These are phyloP conservation scores for Cenchrus americanus DNA, from an alignment of 176 grass and related monocot genomes.

Conservation along the genomic window DNA sequence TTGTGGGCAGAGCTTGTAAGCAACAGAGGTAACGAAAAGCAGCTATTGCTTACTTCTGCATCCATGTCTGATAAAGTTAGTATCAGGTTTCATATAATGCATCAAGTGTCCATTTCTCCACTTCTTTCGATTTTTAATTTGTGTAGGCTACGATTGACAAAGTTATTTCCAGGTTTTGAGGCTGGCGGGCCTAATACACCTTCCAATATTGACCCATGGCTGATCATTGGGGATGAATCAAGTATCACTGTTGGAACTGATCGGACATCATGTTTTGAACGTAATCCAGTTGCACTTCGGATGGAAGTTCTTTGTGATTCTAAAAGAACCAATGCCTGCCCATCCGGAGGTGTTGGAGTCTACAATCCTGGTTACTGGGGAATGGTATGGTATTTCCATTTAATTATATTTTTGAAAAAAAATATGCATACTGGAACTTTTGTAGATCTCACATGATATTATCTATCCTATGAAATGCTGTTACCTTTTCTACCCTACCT, in stretches of 20 bases:
- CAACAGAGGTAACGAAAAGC: conserved; percentile 73
- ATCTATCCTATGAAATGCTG: background rate
- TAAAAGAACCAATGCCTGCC: conserved; percentile 62
- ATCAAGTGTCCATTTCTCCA: background rate
- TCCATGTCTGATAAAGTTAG: background rate
- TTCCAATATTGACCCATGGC: conserved; percentile 89
- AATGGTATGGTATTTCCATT: conserved; percentile 64
- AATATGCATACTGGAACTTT: background rate
- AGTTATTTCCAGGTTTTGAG: conserved; percentile 72
- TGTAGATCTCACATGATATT: background rate
- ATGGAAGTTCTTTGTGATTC: conserved; percentile 79
- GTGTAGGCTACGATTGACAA: conserved; percentile 12
- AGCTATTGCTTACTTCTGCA: background rate
- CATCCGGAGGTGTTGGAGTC: conserved; percentile 76
- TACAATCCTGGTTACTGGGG: conserved; percentile 96
- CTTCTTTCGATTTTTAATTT: background rate
- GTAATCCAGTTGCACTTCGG: conserved; percentile 75
- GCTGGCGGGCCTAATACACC: conserved; percentile 87
- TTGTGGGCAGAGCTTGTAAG: conserved; percentile 92
- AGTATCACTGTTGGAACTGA: conserved; percentile 71
- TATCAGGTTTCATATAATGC: background rate
- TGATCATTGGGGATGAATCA: conserved; percentile 76
- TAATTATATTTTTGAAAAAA: background rate
- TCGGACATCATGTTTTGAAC: conserved; percentile 65
- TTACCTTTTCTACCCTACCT: background rate